phyloP scores from a whole-genome alignment of 148 eudicot genomes.

The Euryodendron excelsum region DNA sequence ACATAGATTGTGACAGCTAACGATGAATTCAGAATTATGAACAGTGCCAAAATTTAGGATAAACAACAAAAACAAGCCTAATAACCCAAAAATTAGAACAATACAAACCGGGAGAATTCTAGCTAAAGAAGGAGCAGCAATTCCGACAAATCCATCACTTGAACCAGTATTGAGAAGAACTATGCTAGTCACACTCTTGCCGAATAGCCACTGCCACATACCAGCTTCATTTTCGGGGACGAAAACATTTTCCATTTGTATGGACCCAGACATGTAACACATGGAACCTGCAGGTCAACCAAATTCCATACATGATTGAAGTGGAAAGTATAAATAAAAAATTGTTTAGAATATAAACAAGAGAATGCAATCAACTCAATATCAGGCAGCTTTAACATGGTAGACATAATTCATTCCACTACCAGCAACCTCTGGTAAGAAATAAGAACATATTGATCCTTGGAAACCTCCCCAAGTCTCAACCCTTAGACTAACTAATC shows the following conservation, averaged over 20 bases:
- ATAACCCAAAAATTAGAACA: background rate
- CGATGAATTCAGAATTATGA: background rate
- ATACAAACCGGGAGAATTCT: conserved; percentile 82
- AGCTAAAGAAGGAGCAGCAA: conserved; percentile 90
- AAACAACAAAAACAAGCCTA: background rate
- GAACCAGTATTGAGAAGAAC: conserved; percentile 69
- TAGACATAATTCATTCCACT: background rate
- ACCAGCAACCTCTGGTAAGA: background rate
- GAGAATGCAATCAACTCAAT: background rate
- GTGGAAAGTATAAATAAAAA: background rate
- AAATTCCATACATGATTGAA: background rate
- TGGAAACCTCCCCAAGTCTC: background rate
- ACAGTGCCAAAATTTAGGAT: background rate
- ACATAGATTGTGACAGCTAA: background rate
- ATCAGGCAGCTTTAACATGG: background rate
- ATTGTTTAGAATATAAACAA: too few species aligned
- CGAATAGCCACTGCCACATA: conserved; percentile 94
- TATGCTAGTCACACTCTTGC: conserved; percentile 72
- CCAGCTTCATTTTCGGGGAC: conserved; percentile 87
- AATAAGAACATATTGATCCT: too few species aligned
- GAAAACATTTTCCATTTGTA: conserved; percentile 82
- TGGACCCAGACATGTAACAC: conserved; percentile 93
- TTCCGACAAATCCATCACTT: conserved; percentile 85
- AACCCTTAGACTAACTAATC: background rate
- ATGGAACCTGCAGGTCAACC: conserved; percentile 65